phyloP scores from a whole-genome alignment of 2,329 filamentous ascomycete genomes.

The Phyllosticta citribraziliensis region DNA sequence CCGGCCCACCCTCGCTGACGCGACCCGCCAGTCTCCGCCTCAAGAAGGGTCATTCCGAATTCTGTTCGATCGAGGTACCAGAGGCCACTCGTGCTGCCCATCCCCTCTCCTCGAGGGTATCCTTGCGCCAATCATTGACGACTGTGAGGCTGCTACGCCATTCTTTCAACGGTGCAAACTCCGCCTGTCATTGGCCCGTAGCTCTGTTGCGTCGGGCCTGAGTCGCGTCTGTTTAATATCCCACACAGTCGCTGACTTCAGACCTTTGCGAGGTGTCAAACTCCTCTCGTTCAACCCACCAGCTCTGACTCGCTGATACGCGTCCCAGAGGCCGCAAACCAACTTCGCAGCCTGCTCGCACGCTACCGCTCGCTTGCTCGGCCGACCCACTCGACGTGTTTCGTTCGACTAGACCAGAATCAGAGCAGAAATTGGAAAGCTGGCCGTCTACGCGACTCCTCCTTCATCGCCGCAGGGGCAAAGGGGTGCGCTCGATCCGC shows the following conservation, averaged over 20 bases:
- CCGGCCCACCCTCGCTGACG: constrained; percentile 18
- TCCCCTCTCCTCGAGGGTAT: constrained; percentile 27
- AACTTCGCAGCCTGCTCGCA: constrained; percentile 3
- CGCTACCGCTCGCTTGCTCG: constrained; percentile 8
- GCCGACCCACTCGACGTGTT: constrained; percentile 6
- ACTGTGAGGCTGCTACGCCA: constrained; percentile 27
- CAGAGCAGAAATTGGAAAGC: constrained; percentile 41
- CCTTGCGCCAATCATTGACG: constrained; percentile 22
- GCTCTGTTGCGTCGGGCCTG: constrained; percentile 23
- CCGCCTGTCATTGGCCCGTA: constrained; percentile 22
- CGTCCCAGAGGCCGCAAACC: constrained; percentile 1
- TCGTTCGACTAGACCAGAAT: constrained; percentile 6
- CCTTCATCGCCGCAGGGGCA: constrained; percentile 57
- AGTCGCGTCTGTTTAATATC: constrained; percentile 24
- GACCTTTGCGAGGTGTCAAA: constrained; percentile 19
- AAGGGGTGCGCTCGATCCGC: constrained; percentile 49
- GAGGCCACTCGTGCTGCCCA: constrained; percentile 20
- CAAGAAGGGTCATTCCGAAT: constrained; percentile 25
- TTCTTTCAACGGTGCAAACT: constrained; percentile 18
- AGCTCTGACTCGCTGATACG: constrained; percentile 12
- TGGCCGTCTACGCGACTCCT: constrained; percentile 54
- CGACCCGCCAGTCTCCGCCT: constrained; percentile 22
- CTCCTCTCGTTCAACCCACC: constrained; percentile 12
- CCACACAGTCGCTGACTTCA: constrained; percentile 20
- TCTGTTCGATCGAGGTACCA: constrained; percentile 15